These are phyloP conservation scores for Trichoderma sp. DNA, from an alignment of 2,329 filamentous ascomycete species.

Conservation along the genomic window DNA sequence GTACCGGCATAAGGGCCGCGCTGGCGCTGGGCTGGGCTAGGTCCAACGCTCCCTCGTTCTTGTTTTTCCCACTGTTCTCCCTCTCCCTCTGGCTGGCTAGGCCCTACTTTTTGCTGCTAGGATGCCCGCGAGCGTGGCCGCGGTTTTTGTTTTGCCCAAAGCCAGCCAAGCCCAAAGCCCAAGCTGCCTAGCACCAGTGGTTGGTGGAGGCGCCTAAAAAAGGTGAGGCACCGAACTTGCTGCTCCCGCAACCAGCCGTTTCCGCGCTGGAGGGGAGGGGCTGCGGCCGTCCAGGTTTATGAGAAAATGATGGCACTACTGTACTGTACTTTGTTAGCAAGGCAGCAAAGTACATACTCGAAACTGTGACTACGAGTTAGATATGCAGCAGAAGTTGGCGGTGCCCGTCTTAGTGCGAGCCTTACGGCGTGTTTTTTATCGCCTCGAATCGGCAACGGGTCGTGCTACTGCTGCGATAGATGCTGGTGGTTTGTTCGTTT, in stretches of 20 bases:
- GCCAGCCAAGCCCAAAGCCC: not conserved
- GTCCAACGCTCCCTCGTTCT: not conserved
- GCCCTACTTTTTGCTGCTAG: not conserved
- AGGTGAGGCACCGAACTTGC: conserved; percentile 12
- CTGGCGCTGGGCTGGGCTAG: not conserved
- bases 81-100: not conserved
- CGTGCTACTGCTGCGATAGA: not conserved
- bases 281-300: conserved; percentile 2
- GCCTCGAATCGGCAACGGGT: not conserved
- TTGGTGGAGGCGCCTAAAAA: conserved; percentile 10
- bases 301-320: not conserved
- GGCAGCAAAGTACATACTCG: not conserved
- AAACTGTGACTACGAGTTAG: not conserved
- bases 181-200: not conserved
- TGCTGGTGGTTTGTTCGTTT: not conserved
- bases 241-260: conserved; percentile 18
- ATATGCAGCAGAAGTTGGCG: not conserved
- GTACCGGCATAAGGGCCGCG: not conserved
- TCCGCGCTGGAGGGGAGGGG: conserved; percentile 7
- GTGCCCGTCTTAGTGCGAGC: not conserved
- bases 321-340: not conserved
- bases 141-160: not conserved
- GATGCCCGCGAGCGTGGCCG: not conserved
- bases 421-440: not conserved
- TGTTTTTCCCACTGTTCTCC: not conserved